Evolutionary conservation across 352 stramenopile species (phyloP).

Genomic region (Phytophthora idaei): DNA sequence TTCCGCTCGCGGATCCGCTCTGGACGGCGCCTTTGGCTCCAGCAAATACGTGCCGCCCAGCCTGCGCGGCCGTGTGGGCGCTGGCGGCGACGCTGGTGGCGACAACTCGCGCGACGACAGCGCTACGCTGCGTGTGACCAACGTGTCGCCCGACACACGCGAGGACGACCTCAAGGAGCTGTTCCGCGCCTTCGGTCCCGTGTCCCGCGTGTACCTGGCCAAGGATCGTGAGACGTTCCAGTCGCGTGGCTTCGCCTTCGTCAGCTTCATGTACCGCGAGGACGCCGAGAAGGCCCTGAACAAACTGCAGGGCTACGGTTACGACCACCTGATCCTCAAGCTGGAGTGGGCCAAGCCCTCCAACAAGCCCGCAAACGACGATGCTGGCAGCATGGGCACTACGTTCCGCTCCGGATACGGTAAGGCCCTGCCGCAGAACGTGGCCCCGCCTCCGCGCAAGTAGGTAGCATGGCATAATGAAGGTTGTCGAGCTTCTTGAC

Average conservation of each 20-base stretch:
- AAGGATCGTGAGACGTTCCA: slow-evolving; percentile 98
- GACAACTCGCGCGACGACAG: slow-evolving; percentile 65
- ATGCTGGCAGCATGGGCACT: slow-evolving; percentile 83
- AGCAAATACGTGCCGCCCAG: slow-evolving; percentile 89
- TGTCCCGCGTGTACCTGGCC: slow-evolving; percentile 97
- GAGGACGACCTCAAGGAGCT: slow-evolving; percentile 98
- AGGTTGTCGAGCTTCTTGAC: slow-evolving; percentile 12
- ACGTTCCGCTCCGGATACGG: slow-evolving; percentile 90
- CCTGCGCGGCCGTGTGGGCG: slow-evolving; percentile 63
- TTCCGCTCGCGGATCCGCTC: slow-evolving; percentile 50
- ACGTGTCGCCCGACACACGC: slow-evolving; percentile 98
- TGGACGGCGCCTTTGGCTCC: slow-evolving; percentile 78
- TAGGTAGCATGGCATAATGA: slow-evolving; percentile 37
- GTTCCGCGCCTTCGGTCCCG: slow-evolving; percentile 96
- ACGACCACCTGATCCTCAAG: slow-evolving; percentile 99
- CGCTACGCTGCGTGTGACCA: slow-evolving; percentile 98
- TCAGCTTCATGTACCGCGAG: slow-evolving; percentile 97
- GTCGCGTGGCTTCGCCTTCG: slow-evolving; percentile 98
- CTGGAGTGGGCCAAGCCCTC: slow-evolving; percentile 99
- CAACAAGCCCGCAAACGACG: slow-evolving; percentile 79
- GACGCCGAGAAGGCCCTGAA: slow-evolving; percentile 97
- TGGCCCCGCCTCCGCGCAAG: slow-evolving; percentile 80
- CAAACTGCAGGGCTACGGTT: slow-evolving; percentile 97
- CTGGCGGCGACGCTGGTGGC: slow-evolving; percentile 37
- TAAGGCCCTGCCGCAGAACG: slow-evolving; percentile 87